Conservation (phyloP, 2,329 filamentous ascomycete genomes). For the Claviceps purpurea region DNA sequence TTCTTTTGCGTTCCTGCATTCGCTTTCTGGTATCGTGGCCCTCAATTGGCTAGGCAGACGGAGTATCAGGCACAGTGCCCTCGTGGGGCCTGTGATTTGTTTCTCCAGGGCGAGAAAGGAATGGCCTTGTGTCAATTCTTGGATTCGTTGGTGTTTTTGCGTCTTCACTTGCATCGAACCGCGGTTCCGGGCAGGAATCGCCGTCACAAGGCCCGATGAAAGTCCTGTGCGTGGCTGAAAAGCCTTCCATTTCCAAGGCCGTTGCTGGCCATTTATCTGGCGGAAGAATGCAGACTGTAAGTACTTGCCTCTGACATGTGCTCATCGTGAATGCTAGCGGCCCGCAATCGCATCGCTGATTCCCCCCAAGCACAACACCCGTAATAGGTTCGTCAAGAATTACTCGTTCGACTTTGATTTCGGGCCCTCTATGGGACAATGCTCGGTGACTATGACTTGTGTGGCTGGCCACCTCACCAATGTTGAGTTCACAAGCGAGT, state of each 20-base stretch:
- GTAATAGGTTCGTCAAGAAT: conserved; percentile 77
- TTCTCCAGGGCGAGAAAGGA: neutral
- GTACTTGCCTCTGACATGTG: conserved; percentile 13
- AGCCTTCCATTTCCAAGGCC: conserved; percentile 91
- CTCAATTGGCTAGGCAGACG: neutral
- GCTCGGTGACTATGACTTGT: conserved; percentile 83
- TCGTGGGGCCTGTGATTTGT: neutral
- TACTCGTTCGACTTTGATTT: conserved; percentile 89
- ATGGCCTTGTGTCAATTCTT: neutral
- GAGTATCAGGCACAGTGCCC: neutral
- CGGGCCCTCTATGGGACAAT: conserved; percentile 63
- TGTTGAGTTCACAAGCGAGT: conserved; percentile 62
- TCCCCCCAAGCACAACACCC: conserved; percentile 46
- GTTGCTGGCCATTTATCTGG: conserved; percentile 83
- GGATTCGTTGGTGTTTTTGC: neutral
- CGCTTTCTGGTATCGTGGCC: neutral
- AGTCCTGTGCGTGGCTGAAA: conserved; percentile 43
- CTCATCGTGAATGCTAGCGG: neutral
- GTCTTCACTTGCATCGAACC: neutral
- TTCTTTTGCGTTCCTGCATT: neutral
- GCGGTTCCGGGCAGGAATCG: neutral
- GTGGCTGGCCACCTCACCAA: conserved; percentile 78
- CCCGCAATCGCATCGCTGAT: conserved; percentile 10
- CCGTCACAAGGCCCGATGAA: conserved; percentile 23
- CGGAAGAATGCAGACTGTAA: conserved; percentile 55